Evolutionary conservation across 441 rosid species (phyloP).

Genomic region (Eruca vesicaria): DNA sequence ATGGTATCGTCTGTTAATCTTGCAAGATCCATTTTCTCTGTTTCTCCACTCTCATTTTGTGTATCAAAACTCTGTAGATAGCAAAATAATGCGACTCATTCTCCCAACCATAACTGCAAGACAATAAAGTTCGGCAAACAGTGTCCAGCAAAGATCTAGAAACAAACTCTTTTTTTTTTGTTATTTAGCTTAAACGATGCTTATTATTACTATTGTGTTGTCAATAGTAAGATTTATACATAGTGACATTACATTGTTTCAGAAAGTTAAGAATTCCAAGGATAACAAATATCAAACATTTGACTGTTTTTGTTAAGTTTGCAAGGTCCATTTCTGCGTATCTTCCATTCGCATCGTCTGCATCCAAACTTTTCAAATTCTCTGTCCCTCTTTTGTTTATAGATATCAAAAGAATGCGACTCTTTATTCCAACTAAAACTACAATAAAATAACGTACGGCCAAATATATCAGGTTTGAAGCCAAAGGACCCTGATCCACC

Average conservation of each 20-base stretch:
- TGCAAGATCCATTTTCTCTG: neutral
- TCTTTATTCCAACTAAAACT: neutral
- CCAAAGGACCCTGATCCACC: slow-evolving; percentile 14
- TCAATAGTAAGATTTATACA: neutral
- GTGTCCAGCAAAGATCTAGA: neutral
- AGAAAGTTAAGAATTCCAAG: neutral
- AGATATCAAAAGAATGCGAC: slow-evolving; percentile 21
- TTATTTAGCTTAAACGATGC: neutral
- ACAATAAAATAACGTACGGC: slow-evolving; percentile 17
- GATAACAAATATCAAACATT: slow-evolving; percentile 9
- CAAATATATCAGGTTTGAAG: slow-evolving; percentile 12
- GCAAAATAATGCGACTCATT: neutral
- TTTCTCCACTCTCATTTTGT: neutral
- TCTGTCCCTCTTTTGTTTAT: slow-evolving; percentile 14
- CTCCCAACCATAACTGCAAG: neutral
- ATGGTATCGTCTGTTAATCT: no score
- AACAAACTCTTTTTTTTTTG: neutral
- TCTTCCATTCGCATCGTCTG: slow-evolving; percentile 11
- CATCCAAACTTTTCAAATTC: neutral
- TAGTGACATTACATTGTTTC: no score
- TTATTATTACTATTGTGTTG: neutral
- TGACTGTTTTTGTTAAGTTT: neutral
- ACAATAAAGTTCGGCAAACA: neutral
- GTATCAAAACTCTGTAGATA: neutral
- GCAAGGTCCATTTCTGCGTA: slow-evolving; percentile 15